Conservation (phyloP, 768 basidiomycete species). For the Chalciporus piperatus region DNA sequence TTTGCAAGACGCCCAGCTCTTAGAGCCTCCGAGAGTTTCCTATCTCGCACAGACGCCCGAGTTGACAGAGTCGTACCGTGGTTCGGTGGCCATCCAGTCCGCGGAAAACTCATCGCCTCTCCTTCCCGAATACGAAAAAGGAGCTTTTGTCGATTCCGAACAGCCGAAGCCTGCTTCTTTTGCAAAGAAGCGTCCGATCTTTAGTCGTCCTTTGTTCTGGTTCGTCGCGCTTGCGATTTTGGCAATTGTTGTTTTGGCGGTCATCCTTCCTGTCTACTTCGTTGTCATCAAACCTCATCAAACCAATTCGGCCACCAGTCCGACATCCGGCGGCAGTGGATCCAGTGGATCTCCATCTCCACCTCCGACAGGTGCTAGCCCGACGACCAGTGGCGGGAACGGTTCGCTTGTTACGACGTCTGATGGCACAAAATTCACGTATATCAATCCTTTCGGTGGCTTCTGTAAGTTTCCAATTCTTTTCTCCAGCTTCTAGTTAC, state of each 20-base stretch:
- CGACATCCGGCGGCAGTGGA: not conserved
- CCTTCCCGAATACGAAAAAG: conserved; percentile 20
- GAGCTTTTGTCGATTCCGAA: conserved; percentile 2
- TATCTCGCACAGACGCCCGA: conserved; percentile 25
- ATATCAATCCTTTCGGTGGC: conserved; percentile 75
- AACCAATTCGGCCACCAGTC: not conserved
- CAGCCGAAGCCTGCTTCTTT: not conserved
- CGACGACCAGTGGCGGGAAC: conserved; percentile 56
- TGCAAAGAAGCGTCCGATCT: conserved; percentile 16
- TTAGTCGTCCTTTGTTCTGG: conserved; percentile 27
- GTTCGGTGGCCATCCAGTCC: conserved; percentile 19
- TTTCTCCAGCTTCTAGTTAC: not conserved
- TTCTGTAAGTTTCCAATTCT: conserved; percentile 48
- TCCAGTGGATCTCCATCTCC: conserved; percentile 1
- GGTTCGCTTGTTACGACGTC: conserved; percentile 63
- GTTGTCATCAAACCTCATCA: conserved; percentile 26
- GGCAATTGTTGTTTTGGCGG: conserved; percentile 32
- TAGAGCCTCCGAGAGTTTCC: conserved; percentile 24
- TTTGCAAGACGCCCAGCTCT: not conserved
- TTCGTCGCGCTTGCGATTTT: conserved; percentile 28
- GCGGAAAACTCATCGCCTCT: conserved; percentile 24
- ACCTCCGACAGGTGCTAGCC: not conserved
- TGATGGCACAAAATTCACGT: conserved; percentile 72
- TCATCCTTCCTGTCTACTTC: conserved; percentile 43
- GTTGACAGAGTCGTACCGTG: conserved; percentile 16